Evolutionary conservation across 805 yeast genomes (phyloP).

Genomic region (Yarrowia porcina): DNA sequence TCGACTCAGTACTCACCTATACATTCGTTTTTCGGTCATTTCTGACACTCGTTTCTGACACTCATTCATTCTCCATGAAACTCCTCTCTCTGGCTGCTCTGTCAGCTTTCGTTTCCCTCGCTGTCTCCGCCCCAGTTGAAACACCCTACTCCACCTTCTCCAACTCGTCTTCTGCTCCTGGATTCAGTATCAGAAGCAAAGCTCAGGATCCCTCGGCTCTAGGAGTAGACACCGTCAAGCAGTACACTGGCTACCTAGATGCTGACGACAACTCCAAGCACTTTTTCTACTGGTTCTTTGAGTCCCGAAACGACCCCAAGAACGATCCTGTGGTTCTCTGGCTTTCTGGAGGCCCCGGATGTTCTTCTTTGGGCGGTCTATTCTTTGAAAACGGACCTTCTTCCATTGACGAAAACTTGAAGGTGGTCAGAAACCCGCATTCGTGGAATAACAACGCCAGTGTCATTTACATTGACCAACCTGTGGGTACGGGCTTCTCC

Average conservation of each 20-base stretch:
- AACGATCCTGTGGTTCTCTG: slow-evolving; percentile 76
- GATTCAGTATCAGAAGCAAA: not conserved
- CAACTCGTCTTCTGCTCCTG: not conserved
- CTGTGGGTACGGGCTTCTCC: slow-evolving; percentile 74
- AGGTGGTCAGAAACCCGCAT: slow-evolving; percentile 62
- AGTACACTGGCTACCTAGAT: slow-evolving; percentile 69
- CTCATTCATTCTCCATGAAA: not conserved
- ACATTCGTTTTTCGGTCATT: not conserved
- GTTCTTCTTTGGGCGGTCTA: slow-evolving; percentile 74
- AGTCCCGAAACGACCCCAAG: slow-evolving; percentile 73
- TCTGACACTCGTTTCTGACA: not conserved
- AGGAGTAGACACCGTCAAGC: slow-evolving; percentile 73
- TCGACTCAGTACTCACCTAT: too few relatives aligned
- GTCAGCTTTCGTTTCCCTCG: too few relatives aligned
- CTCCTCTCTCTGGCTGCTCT: not conserved
- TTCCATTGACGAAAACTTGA: slow-evolving; percentile 50
- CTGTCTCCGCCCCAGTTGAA: not conserved
- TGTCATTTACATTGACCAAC: slow-evolving; percentile 77
- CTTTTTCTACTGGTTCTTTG: slow-evolving; percentile 75
- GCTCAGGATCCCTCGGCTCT: slow-evolving; percentile 34
- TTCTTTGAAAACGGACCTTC: slow-evolving; percentile 83
- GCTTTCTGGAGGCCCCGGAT: slow-evolving; percentile 88
- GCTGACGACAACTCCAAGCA: slow-evolving; percentile 77
- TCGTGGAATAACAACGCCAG: slow-evolving; percentile 81
- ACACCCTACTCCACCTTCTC: not conserved